Evolutionary conservation across 1,284 basidiomycete species (phyloP), one percentile per base, ranked within the genome.

Genomic region (Xanthoconium separans): DNA sequence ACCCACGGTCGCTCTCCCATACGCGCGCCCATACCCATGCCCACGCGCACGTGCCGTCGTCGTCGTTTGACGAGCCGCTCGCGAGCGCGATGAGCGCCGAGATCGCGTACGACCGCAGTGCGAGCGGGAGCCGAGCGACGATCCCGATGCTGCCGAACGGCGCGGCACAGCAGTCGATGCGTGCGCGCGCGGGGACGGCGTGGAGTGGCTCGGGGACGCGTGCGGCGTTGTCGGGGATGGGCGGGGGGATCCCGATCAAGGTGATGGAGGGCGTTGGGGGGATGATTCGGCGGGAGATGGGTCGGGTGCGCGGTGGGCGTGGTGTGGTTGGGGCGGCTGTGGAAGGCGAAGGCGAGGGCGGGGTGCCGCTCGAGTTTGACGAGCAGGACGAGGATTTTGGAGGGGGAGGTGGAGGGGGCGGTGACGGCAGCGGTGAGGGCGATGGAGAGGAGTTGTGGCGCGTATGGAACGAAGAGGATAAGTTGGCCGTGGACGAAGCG

Each of bases 121-220:
- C 18, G 0, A 24, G 33, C 3, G 45, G 73, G 71, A 0, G 78
- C 82, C 31, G 58, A 2, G 57, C 34, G n/a, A 54, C 48, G 39
- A 75, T 93, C 1, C 91, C 92, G 0, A 89, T 90, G 79, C 76
- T 90, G 40, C 91, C 91, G 0, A 91, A 93, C 64, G 65, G 65
- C 15, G 64, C 64, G 2, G 64, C 59, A 11, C 64, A 62, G 34
- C 63, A 68, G 50, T 54, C 56, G 0, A 39, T n/a, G 1, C 48
- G 55, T 0, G 29, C 42, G 29, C 47, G 54, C 37, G 22, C 50
- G 29, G 60, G 56, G 12, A 24, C 47, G 18, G 54, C 57, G 8
- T 66, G 64, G 62, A 43, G 57, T 4, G 27, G 54, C 7, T 47
- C 55, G 4, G 48, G 65, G 24, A 60, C 61, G 27, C 61, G 63